These are phyloP conservation scores for Sphaerosporella brunnea DNA, from an alignment of 495 filamentous ascomycete genomes.

Conservation along the genomic window DNA sequence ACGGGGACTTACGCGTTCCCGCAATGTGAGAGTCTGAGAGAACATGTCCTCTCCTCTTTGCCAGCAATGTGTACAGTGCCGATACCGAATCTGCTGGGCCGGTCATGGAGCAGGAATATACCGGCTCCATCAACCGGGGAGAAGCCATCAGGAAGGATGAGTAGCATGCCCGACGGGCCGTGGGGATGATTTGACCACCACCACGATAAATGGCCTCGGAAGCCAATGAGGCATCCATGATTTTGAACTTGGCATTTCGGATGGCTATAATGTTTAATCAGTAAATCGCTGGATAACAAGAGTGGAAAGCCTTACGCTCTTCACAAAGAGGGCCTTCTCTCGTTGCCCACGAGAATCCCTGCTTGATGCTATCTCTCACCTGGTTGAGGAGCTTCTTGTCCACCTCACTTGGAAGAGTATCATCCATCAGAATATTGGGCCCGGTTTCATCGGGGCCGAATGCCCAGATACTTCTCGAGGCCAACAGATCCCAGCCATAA, in stretches of 20 bases:
- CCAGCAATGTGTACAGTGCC: constrained; percentile 77
- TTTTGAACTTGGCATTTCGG: constrained; percentile 84
- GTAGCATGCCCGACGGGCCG: constrained; percentile 77
- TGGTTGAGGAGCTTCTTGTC: constrained; percentile 78
- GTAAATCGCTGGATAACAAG: constrained; percentile 6
- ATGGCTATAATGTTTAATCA: constrained; percentile 41
- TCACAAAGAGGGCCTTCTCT: constrained; percentile 93
- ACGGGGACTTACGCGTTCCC: constrained; percentile 43
- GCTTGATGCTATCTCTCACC: constrained; percentile 76
- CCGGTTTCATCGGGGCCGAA: constrained; percentile 93
- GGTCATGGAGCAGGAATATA: constrained; percentile 82
- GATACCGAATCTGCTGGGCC: constrained; percentile 80
- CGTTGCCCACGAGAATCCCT: constrained; percentile 91
- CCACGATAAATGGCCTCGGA: constrained; percentile 82
- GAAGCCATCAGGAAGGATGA: constrained; percentile 92
- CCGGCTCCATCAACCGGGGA: constrained; percentile 85
- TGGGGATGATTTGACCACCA: constrained; percentile 94
- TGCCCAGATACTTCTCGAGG: constrained; percentile 90
- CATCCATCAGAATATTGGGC: constrained; percentile 92
- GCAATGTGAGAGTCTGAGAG: constrained; percentile 83
- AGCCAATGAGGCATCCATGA: constrained; percentile 79
- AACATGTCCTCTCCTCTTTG: constrained; percentile 77
- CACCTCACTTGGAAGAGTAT: constrained; percentile 76
- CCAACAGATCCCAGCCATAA: constrained; percentile 91
- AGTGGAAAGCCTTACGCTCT: constrained; percentile 56